A percentile compares a stretch with the other conserved stretches of the same genome.
phyloP scores from a whole-genome alignment of 768 basidiomycete species.

The Wakefieldia striispora region DNA sequence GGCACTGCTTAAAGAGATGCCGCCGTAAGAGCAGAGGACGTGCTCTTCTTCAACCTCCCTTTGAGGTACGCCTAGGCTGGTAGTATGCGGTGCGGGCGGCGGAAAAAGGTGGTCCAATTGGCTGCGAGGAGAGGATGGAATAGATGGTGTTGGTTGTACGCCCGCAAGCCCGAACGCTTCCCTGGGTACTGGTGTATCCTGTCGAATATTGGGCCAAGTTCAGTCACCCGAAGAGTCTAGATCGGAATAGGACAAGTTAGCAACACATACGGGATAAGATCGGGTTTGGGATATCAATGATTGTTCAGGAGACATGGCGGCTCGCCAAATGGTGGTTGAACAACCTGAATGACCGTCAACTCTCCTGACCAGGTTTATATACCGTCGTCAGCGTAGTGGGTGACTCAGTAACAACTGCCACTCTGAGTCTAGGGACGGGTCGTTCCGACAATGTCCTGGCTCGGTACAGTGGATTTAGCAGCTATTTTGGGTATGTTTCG shows the following conservation, averaged over 20 bases:
- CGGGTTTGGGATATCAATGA: not conserved
- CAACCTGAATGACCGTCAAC: not conserved
- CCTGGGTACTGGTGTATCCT: conserved; percentile 11
- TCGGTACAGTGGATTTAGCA: not conserved
- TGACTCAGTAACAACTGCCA: conserved; percentile 1
- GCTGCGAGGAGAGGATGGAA: not conserved
- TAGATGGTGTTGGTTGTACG: not conserved
- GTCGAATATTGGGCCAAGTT: not conserved
- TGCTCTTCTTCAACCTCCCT: conserved; percentile 34
- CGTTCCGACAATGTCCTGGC: not conserved
- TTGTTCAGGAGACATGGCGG: conserved; percentile 8
- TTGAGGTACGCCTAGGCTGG: not conserved
- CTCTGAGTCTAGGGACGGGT: not conserved
- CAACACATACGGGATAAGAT: conserved; percentile 7
- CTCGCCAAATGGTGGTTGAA: not conserved
- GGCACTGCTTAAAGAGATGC: conserved; percentile 41
- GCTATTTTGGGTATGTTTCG: conserved; percentile 10
- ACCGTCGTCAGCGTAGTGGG: conserved; percentile 3
- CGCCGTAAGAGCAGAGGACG: conserved; percentile 43
- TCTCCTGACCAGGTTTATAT: conserved; percentile 10
- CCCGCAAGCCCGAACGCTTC: not conserved
- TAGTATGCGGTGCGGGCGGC: not conserved
- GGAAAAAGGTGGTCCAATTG: not conserved
- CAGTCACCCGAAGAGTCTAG: too few species aligned
- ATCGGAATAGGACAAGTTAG: not conserved